Percentiles rank a stretch among this genome's conserved stretches.
Conservation (phyloP, 768 basidiomycete species). For the Pleurotus sapidus region DNA sequence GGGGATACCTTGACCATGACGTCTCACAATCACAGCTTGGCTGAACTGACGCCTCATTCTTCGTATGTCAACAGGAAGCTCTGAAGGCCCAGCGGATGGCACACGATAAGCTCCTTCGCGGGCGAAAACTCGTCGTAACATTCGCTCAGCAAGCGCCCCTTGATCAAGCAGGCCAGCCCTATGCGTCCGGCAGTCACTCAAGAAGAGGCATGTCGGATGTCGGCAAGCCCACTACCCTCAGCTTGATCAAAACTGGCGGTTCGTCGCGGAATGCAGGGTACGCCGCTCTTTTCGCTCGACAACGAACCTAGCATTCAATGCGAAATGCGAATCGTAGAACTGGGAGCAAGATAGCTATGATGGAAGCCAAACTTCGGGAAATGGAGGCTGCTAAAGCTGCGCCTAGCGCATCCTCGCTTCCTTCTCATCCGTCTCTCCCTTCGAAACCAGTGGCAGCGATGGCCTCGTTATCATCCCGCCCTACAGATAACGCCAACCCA, state of each 20-base stretch:
- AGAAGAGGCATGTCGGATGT: conserved; percentile 51
- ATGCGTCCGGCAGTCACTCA: conserved; percentile 20
- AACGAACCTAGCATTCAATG: conserved; percentile 5
- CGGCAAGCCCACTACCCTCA: conserved; percentile 79
- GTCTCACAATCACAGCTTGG: background rate
- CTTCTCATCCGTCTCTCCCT: conserved; percentile 37
- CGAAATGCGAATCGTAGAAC: conserved; percentile 47
- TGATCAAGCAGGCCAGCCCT: conserved; percentile 25
- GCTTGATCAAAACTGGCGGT: conserved; percentile 75
- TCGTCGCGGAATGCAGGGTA: conserved; percentile 51
- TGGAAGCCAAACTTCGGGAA: conserved; percentile 92
- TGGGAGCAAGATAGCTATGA: conserved; percentile 85
- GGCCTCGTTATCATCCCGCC: conserved; percentile 12
- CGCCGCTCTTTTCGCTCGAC: conserved; percentile 10
- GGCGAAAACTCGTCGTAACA: conserved; percentile 88
- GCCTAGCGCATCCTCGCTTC: conserved; percentile 11
- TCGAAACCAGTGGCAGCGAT: conserved; percentile 35
- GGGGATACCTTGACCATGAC: background rate
- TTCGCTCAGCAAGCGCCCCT: conserved; percentile 83
- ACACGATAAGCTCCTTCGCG: conserved; percentile 80
- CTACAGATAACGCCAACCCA: conserved; percentile 1
- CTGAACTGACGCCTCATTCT: conserved; percentile 12
- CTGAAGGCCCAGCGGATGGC: conserved; percentile 68
- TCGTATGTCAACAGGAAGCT: conserved; percentile 65
- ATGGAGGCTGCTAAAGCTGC: conserved; percentile 47